A percentile compares a stretch with the other conserved stretches of the same genome.
These are phyloP conservation scores for Isatis lusitanica DNA, from an alignment of 441 rosid genomes.

Conservation along the genomic window DNA sequence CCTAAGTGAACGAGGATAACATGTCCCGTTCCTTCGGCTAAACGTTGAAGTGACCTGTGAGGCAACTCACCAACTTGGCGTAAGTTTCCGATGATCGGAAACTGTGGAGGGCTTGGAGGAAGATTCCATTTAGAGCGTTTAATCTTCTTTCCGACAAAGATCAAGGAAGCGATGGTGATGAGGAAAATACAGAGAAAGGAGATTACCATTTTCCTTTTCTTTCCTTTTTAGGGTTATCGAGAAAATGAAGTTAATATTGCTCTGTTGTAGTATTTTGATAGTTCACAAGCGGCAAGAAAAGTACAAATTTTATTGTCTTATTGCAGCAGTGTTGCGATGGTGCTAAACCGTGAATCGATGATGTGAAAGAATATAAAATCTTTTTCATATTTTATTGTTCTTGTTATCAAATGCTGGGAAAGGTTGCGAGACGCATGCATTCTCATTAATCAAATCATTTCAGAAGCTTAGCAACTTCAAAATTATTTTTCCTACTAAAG, in stretches of 20 bases:
- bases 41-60: slow-evolving; percentile 27
- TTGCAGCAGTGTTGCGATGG: too few relatives aligned
- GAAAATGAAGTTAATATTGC: neutral
- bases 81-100: slow-evolving; percentile 34
- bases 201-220: neutral
- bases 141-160: slow-evolving; percentile 17
- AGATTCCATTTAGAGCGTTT: slow-evolving; percentile 28
- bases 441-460: too few relatives aligned
- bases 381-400: too few relatives aligned
- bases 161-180: neutral
- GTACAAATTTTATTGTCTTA: neutral
- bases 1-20: slow-evolving; percentile 38
- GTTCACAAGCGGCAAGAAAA: slow-evolving; percentile 1
- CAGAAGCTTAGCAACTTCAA: too few relatives aligned
- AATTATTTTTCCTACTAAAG: too few relatives aligned
- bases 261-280: neutral
- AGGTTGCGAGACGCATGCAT: too few relatives aligned
- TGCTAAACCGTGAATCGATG: too few relatives aligned
- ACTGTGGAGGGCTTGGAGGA: slow-evolving; percentile 27
- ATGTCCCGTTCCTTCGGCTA: slow-evolving; percentile 22
- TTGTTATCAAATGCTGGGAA: too few relatives aligned
- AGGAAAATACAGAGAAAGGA: slow-evolving; percentile 18
- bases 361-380: too few relatives aligned
- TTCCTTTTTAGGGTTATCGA: neutral
- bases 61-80: slow-evolving; percentile 33